phyloP scores from a whole-genome alignment of 495 filamentous ascomycete species.

The Parmelia sp. region DNA sequence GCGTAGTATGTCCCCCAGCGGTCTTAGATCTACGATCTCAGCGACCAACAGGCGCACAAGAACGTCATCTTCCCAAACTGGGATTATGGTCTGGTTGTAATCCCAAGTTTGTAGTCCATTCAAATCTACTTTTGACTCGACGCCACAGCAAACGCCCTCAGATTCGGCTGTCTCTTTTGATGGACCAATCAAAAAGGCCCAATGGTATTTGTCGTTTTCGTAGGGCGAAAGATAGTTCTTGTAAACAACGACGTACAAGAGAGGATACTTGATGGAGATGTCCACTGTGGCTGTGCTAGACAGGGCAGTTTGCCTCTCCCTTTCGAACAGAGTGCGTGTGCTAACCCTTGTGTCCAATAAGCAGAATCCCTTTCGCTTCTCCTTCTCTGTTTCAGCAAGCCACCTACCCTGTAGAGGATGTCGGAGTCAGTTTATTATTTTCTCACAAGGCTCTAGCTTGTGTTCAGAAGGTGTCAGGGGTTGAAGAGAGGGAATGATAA shows the following conservation, averaged over 20 bases:
- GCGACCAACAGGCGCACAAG: neutral
- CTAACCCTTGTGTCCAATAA: neutral
- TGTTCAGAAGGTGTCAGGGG: neutral
- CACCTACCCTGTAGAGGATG: neutral
- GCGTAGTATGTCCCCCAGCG: neutral
- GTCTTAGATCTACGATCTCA: neutral
- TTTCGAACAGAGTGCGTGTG: neutral
- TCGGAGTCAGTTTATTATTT: neutral
- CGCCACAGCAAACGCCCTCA: neutral
- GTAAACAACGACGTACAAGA: neutral
- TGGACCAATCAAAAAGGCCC: neutral
- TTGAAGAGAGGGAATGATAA: fast-evolving
- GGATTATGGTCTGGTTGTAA: neutral
- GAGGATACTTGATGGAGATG: neutral
- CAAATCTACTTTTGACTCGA: neutral
- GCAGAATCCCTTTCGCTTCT: neutral
- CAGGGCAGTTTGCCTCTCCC: neutral
- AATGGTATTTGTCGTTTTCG: neutral
- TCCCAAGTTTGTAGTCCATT: neutral
- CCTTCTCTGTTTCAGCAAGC: neutral
- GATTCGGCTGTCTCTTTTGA: neutral
- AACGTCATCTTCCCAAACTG: neutral
- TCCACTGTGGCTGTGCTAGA: neutral
- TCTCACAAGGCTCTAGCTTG: neutral
- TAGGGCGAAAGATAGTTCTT: neutral